Conservation (phyloP, 257 asterid genomes). For the Ilex aquifolium region DNA sequence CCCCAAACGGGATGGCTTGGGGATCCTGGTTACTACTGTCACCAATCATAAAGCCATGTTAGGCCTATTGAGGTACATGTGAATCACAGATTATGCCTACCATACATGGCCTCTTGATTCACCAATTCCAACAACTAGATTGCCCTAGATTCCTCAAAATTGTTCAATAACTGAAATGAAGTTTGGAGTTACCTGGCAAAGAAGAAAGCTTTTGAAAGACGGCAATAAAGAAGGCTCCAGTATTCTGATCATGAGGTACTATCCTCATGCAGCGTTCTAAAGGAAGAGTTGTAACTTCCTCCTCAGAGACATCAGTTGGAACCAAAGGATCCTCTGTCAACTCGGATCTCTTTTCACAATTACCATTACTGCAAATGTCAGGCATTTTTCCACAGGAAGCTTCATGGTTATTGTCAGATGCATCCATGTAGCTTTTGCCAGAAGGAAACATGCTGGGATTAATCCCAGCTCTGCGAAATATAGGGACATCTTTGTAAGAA, state of each 20-base stretch:
- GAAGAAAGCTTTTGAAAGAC: constrained; percentile 66
- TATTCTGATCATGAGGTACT: constrained; percentile 95
- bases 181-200: constrained; percentile 50
- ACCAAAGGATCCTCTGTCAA: constrained; percentile 27
- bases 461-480: constrained; percentile 54
- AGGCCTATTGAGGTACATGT: too few species aligned
- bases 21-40: too few species aligned
- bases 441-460: constrained; percentile 95
- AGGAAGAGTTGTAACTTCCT: constrained; percentile 76
- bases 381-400: constrained; percentile 17
- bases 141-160: not conserved
- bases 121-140: not conserved
- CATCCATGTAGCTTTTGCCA: constrained; percentile 50
- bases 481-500: constrained; percentile 58
- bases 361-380: constrained; percentile 22
- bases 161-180: not conserved
- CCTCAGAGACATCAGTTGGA: constrained; percentile 33
- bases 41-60: too few species aligned
- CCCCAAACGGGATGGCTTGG: too few species aligned
- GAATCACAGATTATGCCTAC: too few species aligned
- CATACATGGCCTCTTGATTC: constrained; percentile 2
- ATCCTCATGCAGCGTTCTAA: constrained; percentile 93
- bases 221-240: constrained; percentile 98
- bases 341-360: constrained; percentile 25
- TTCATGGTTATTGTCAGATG: constrained; percentile 35